Percentiles rank a stretch among this genome's conserved stretches.
phyloP scores from a whole-genome alignment of 1,284 basidiomycete species.

The Sanghuangporus weigelae region DNA sequence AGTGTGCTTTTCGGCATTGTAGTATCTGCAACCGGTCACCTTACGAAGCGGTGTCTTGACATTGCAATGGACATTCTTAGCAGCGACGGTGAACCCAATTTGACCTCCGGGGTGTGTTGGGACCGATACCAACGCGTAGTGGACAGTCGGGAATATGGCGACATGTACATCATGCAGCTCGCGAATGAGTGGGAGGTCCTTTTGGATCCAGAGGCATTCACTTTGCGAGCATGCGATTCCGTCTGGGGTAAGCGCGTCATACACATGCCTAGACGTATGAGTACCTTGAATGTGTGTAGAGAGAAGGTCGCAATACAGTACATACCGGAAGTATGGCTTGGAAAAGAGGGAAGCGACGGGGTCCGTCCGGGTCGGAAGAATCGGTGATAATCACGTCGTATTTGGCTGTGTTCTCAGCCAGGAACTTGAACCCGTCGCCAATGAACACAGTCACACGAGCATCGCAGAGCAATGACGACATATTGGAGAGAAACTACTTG shows the following conservation, averaged over 20 bases:
- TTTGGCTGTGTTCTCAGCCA: constrained; percentile 81
- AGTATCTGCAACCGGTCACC: constrained; percentile 77
- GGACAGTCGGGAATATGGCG: constrained; percentile 77
- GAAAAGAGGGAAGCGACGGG: constrained; percentile 93
- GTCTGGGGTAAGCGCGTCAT: constrained; percentile 84
- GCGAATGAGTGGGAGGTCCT: constrained; percentile 72
- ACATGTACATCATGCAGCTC: constrained; percentile 72
- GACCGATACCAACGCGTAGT: constrained; percentile 96
- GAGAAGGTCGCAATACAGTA: no score
- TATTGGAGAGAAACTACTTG: constrained; percentile 89
- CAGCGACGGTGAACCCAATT: constrained; percentile 93
- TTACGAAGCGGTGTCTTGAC: constrained; percentile 67
- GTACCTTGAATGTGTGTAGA: no score
- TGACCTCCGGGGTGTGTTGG: constrained; percentile 97
- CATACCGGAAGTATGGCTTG: constrained; percentile 96
- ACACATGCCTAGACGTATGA: no score
- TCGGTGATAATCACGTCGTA: constrained; percentile 99
- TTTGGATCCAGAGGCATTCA: constrained; percentile 93
- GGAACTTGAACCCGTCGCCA: constrained; percentile 97
- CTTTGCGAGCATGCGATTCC: constrained; percentile 96
- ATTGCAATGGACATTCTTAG: constrained; percentile 70
- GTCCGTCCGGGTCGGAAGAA: constrained; percentile 97
- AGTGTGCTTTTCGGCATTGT: constrained; percentile 79
- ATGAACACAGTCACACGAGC: constrained; percentile 86
- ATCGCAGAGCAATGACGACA: constrained; percentile 82